Conservation (phyloP, 352 stramenopile species). For the Globisporangium uncinulatum region DNA sequence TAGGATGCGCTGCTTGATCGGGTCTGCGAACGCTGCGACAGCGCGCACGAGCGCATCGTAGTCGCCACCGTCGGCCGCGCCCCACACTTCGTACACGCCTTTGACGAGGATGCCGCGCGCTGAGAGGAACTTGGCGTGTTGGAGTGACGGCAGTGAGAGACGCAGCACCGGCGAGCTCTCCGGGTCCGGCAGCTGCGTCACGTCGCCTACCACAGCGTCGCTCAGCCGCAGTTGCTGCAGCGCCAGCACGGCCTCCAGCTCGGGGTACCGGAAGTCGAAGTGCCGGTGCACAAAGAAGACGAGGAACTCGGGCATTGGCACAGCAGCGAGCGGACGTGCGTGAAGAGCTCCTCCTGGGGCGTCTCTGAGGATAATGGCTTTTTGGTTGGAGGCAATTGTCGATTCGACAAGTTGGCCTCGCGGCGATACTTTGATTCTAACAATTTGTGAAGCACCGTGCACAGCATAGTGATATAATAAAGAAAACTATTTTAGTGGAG, state of each 20-base stretch:
- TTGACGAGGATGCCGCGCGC: conserved; percentile 78
- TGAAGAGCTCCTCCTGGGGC: not conserved
- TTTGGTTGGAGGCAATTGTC: conserved; percentile 6
- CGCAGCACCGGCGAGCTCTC: conserved; percentile 59
- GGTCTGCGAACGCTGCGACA: conserved; percentile 27
- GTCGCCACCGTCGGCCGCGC: conserved; percentile 19
- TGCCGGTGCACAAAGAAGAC: conserved; percentile 82
- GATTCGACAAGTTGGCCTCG: not conserved
- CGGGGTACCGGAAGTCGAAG: conserved; percentile 79
- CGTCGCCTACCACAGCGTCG: conserved; percentile 23
- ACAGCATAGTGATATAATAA: too few species aligned
- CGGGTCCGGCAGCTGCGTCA: conserved; percentile 29
- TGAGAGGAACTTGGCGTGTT: conserved; percentile 73
- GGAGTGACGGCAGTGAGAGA: conserved; percentile 45
- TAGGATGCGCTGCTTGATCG: conserved; percentile 42
- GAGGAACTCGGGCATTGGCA: conserved; percentile 57
- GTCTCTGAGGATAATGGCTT: not conserved
- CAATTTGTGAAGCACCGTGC: too few species aligned
- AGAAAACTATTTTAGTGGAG: too few species aligned
- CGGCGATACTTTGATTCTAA: too few species aligned
- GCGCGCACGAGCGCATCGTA: conserved; percentile 51
- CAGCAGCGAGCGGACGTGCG: not conserved
- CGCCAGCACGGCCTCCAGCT: conserved; percentile 68
- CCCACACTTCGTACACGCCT: conserved; percentile 79
- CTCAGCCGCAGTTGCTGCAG: conserved; percentile 42